Base-by-base conservation (phyloP, 2,329 filamentous ascomycete genomes). In the Aspergillus piperis region DNA sequence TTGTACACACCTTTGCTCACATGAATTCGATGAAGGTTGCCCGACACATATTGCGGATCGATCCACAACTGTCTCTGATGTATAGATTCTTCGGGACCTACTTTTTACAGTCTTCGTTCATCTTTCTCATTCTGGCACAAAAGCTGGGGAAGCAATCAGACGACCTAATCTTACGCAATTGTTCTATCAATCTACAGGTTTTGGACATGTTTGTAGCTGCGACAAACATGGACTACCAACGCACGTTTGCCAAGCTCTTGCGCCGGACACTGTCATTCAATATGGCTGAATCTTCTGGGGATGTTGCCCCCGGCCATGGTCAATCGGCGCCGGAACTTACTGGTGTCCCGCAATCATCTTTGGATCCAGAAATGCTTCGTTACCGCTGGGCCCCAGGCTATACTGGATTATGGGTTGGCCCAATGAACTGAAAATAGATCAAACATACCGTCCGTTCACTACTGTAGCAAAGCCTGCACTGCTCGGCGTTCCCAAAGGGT, bases 201-300 rank as follows among this genome's bases (percentile, higher is more conserved):
- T 32, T 54, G 39, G 52, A 54, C n/a, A 32, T 44, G 23, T 54
- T 54, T 36, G 52, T 54, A 10, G 38, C 27, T 5, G 38, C 52
- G 3, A 54, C 52, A 8, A 54, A 54, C n/a, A 54, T 54, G 52
- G 52, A 54, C 41, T 54, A 44, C 17, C 52, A 54, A 25, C 52
- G 52, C 7, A 54, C 39, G 3, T 54, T 47, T 54, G 51, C 51
- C 23, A 27, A 54, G 23, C 51, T 54, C 8, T 21, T 54, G 17
- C 51, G 51, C 13, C 38, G 39, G n/a, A 36, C 51, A 3, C 21
- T 54, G 17, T 44, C 23, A 8, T 10, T 19, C n/a, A 54, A 44
- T 39, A 44, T 54, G 23, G n/a, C 8, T 10, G 11, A 27, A n/a
- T 32, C 21, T 15, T 42, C 23, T 1, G 25, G 8, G 17, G 39